These are phyloP conservation scores for Mucor plumbeus DNA, from an alignment of 371 early-diverging fungal genomes.

Conservation along the genomic window DNA sequence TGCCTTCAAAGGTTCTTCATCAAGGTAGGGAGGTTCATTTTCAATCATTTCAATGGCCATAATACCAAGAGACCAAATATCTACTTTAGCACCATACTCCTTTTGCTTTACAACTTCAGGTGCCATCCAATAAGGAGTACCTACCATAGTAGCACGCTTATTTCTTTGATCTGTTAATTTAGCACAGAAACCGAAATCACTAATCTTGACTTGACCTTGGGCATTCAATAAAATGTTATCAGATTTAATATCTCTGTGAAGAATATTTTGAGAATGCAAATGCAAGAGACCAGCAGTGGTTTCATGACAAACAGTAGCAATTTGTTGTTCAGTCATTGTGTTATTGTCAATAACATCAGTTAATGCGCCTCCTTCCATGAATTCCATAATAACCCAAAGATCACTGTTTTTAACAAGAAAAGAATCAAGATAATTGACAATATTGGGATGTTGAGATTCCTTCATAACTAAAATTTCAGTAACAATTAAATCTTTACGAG, in stretches of 20 bases:
- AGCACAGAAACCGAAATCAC: constrained; percentile 96
- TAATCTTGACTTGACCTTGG: constrained; percentile 93
- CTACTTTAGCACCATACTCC: constrained; percentile 89
- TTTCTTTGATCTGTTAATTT: constrained; percentile 82
- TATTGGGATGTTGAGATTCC: constrained; percentile 94
- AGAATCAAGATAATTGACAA: constrained; percentile 93
- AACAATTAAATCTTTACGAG: constrained; percentile 92
- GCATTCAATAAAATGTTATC: constrained; percentile 91
- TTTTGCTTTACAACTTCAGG: constrained; percentile 93
- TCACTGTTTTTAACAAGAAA: constrained; percentile 83
- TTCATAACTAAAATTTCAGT: constrained; percentile 97
- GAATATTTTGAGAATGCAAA: constrained; percentile 90
- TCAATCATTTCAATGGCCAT: constrained; percentile 99
- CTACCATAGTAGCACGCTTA: constrained; percentile 95
- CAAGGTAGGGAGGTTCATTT: constrained; percentile 96
- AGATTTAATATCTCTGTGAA: constrained; percentile 97
- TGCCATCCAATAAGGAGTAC: constrained; percentile 94
- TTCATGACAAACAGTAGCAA: constrained; percentile 90
- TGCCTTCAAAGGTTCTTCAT: constrained; percentile 94
- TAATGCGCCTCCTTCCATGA: constrained; percentile 97
- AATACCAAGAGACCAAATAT: constrained; percentile 94
- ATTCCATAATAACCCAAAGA: constrained; percentile 98
- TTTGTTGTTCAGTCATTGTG: constrained; percentile 86
- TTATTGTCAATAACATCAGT: constrained; percentile 97
- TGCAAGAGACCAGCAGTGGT: constrained; percentile 89